Percentiles rank a stretch among this genome's conserved stretches.
These are phyloP conservation scores for Candida sonorensis DNA, from an alignment of 805 yeast species.

Conservation along the genomic window DNA sequence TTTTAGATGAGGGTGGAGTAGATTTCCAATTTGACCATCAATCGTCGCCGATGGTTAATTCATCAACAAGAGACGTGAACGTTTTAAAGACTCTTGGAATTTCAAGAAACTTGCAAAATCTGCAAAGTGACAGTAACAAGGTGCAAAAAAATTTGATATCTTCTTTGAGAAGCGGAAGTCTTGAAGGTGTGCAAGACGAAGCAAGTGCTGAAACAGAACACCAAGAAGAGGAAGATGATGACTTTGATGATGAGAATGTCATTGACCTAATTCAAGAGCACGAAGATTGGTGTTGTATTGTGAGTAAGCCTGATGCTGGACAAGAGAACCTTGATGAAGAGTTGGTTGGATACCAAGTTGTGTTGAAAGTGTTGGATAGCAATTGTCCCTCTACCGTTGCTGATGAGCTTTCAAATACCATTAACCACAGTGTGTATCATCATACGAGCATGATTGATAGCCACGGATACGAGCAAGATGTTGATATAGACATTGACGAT, in stretches of 20 bases:
- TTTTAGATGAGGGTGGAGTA: conserved; percentile 5
- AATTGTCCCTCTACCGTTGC: conserved; percentile 1
- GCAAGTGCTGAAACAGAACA: too few relatives aligned
- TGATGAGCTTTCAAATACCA: too few relatives aligned
- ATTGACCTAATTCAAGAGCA: conserved; percentile 30
- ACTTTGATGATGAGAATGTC: conserved; percentile 15
- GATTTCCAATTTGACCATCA: background rate
- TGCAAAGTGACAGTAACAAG: conserved; percentile 12
- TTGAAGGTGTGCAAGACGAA: too few relatives aligned
- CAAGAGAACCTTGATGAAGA: conserved; percentile 2
- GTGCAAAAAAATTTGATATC: too few relatives aligned
- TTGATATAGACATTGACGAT: conserved; percentile 1
- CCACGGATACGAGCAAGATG: background rate
- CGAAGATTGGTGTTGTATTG: conserved; percentile 31
- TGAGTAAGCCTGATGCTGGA: background rate
- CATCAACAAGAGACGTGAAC: too few relatives aligned
- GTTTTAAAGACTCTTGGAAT: too few relatives aligned
- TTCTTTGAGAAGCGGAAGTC: too few relatives aligned
- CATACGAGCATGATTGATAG: background rate
- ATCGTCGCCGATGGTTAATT: too few relatives aligned
- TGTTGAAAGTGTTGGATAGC: conserved; percentile 9
- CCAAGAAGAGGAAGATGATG: conserved; percentile 3
- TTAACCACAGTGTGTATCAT: too few relatives aligned
- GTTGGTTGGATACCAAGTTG: conserved; percentile 13
- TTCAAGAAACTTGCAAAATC: background rate